Evolutionary conservation across 1,139 yeast species (phyloP).

Genomic region (Geotrichum aggregatum): DNA sequence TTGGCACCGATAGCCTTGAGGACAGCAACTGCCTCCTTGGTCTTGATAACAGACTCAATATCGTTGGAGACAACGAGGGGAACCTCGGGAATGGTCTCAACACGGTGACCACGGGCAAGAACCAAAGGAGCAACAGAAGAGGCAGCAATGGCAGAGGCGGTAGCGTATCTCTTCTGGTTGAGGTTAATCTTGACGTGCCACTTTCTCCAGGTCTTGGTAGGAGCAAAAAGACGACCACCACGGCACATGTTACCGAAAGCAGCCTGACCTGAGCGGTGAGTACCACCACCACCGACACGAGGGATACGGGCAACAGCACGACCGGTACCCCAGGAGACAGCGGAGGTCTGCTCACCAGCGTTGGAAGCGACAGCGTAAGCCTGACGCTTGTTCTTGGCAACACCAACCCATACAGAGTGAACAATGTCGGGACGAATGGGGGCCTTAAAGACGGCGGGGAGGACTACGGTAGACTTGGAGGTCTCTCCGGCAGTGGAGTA

Average conservation of each 20-base stretch:
- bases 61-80: slow-evolving; percentile 97
- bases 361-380: slow-evolving; percentile 98
- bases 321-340: slow-evolving; percentile 99
- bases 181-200: slow-evolving; percentile 99
- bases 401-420: slow-evolving; percentile 97
- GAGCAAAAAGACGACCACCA: slow-evolving; percentile 99
- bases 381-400: slow-evolving; percentile 99
- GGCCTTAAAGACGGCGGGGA: slow-evolving; percentile 98
- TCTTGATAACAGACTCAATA: slow-evolving; percentile 87
- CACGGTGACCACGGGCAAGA: slow-evolving; percentile 99
- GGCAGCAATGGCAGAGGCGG: slow-evolving; percentile 99
- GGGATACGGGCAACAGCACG: slow-evolving; percentile 99
- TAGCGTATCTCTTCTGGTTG: slow-evolving; percentile 99
- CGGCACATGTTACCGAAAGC: slow-evolving; percentile 99
- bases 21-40: slow-evolving; percentile 98
- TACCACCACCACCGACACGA: slow-evolving; percentile 99
- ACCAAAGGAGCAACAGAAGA: slow-evolving; percentile 97
- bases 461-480: slow-evolving; percentile 77
- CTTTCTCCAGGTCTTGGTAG: slow-evolving; percentile 99
- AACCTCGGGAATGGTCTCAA: slow-evolving; percentile 96
- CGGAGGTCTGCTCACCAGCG: slow-evolving; percentile 99
- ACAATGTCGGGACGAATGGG: slow-evolving; percentile 99
- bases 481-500: slow-evolving; percentile 84
- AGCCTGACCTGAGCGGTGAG: slow-evolving; percentile 99
- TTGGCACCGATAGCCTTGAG: slow-evolving; percentile 98